These are phyloP conservation scores for Penicillium robsamsonii DNA, from an alignment of 495 filamentous ascomycete genomes.

Conservation along the genomic window DNA sequence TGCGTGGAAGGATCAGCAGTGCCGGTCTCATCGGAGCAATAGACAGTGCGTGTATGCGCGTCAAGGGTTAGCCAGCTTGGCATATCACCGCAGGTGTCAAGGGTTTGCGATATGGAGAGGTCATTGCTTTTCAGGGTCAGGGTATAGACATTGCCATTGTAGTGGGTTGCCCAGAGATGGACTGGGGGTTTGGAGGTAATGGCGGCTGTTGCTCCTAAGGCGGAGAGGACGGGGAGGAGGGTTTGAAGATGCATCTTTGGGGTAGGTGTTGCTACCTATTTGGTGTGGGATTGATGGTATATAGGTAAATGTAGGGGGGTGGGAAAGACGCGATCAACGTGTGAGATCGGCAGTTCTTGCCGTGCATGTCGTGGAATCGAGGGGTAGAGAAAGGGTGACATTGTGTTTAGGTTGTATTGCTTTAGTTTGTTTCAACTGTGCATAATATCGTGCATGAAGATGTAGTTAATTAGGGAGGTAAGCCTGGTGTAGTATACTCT, in stretches of 20 bases:
- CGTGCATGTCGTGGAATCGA: neutral
- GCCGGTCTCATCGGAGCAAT: slow-evolving; percentile 65
- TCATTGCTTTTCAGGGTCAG: slow-evolving; percentile 43
- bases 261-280: neutral
- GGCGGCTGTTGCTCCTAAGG: neutral
- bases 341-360: neutral
- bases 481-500: too few species aligned
- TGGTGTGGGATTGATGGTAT: neutral
- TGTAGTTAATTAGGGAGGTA: too few species aligned
- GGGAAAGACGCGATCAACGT: neutral
- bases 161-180: slow-evolving; percentile 58
- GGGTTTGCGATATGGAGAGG: slow-evolving; percentile 38
- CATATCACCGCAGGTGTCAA: slow-evolving; percentile 48
- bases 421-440: neutral
- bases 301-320: neutral
- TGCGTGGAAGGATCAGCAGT: slow-evolving; percentile 23
- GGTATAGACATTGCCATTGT: slow-evolving; percentile 57
- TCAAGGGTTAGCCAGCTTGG: slow-evolving; percentile 65
- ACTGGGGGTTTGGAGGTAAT: slow-evolving; percentile 2
- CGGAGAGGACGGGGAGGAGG: slow-evolving; percentile 4
- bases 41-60: slow-evolving; percentile 46
- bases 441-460: neutral
- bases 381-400: neutral
- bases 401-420: neutral
- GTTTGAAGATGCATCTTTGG: slow-evolving; percentile 3